phyloP scores from a whole-genome alignment of 495 filamentous ascomycete genomes.

The Talaromyces nanjingensis region DNA sequence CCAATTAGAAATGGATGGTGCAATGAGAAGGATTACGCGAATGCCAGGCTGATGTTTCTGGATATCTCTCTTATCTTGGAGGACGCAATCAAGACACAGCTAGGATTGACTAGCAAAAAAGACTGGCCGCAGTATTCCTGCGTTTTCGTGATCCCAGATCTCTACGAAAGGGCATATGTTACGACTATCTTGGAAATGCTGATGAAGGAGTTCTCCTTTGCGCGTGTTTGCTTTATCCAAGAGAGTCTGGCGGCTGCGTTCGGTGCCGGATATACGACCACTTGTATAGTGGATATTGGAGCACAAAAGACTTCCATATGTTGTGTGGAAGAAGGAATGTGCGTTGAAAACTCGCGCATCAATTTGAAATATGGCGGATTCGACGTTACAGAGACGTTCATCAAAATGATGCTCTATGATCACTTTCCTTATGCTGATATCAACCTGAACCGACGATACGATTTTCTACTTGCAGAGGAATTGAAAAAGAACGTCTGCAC shows the following conservation, averaged over 20 bases:
- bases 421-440: constrained; percentile 92
- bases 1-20: constrained; percentile 80
- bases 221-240: constrained; percentile 84
- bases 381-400: constrained; percentile 89
- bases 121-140: constrained; percentile 89
- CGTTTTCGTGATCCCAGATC: constrained; percentile 89
- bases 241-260: constrained; percentile 92
- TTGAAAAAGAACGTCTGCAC: constrained; percentile 86
- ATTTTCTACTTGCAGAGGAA: constrained; percentile 91
- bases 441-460: constrained; percentile 81
- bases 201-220: constrained; percentile 82
- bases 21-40: constrained; percentile 82
- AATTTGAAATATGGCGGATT: constrained; percentile 91
- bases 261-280: constrained; percentile 87
- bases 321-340: constrained; percentile 96
- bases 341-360: constrained; percentile 81
- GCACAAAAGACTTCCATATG: constrained; percentile 97
- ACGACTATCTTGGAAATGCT: constrained; percentile 75
- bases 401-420: constrained; percentile 95
- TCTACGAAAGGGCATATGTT: constrained; percentile 92
- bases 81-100: constrained; percentile 72
- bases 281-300: constrained; percentile 93
- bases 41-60: constrained; percentile 66
- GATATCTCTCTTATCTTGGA: constrained; percentile 85
- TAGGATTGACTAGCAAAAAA: constrained; percentile 67